Conservation (phyloP, 257 asterid species). For the Fraxinus americana region DNA sequence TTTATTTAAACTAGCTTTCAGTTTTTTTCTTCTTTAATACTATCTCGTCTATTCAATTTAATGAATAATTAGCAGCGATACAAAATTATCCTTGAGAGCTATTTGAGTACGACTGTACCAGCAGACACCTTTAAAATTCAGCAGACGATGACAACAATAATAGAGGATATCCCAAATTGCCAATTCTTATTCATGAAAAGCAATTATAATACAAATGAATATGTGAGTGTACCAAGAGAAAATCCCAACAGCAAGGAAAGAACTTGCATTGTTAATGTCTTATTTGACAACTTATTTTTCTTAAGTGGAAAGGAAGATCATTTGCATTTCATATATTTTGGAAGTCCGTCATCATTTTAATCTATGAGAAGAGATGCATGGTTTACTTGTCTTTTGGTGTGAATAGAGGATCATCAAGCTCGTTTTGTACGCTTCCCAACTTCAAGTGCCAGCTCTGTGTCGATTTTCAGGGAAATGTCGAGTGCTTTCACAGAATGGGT, state of each 20-base stretch:
- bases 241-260: not conserved
- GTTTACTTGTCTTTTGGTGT: not conserved
- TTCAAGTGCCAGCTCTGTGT: slow-evolving; percentile 93
- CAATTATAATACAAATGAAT: not conserved
- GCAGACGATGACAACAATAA: not conserved
- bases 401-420: slow-evolving; percentile 48
- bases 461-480: slow-evolving; percentile 89
- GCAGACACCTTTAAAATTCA: not conserved
- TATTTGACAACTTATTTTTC: not conserved
- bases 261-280: not conserved
- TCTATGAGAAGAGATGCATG: not conserved
- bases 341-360: not conserved
- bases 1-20: too few species aligned
- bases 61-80: not conserved
- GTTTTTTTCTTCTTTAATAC: not conserved
- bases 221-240: not conserved
- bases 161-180: not conserved
- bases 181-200: not conserved
- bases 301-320: not conserved
- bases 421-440: slow-evolving; percentile 95
- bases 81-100: too few species aligned
- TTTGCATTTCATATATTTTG: not conserved
- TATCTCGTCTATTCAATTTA: too few species aligned
- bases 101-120: not conserved
- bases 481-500: slow-evolving; percentile 98